phyloP scores from a whole-genome alignment of 2,329 filamentous ascomycete species.

The Colletotrichum camelliae region DNA sequence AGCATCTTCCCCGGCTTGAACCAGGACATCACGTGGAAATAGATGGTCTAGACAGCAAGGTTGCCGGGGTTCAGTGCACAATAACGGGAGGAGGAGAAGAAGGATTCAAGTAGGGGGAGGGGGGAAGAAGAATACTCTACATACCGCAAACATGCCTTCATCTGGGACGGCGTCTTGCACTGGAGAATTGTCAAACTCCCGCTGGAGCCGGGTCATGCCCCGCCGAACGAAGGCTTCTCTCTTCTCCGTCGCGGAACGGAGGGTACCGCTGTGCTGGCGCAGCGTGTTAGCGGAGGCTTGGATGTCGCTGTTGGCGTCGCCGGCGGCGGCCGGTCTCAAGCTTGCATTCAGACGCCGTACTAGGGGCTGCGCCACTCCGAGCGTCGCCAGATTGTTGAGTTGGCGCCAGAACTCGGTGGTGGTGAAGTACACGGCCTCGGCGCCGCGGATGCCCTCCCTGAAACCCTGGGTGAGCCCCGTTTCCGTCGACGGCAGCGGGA shows the following conservation, averaged over 20 bases:
- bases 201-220: background rate
- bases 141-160: background rate
- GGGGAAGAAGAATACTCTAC: no score
- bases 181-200: background rate
- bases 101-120: background rate
- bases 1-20: background rate
- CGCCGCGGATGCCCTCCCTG: background rate
- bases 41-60: no score
- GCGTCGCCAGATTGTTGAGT: background rate
- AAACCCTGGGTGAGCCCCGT: background rate
- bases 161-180: background rate
- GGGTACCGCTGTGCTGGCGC: background rate
- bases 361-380: background rate
- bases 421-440: background rate
- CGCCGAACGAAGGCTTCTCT: background rate
- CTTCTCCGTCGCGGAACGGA: background rate
- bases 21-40: background rate
- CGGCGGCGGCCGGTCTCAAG: background rate
- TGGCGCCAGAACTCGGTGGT: background rate
- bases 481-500: background rate
- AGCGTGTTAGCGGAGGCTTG: background rate
- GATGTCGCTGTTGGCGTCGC: background rate
- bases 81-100: background rate
- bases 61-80: background rate
- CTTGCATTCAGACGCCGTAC: background rate